Percentiles rank a stretch among this genome's conserved stretches.
These are phyloP conservation scores for Podila epigama DNA, from an alignment of 192 early-diverging fungal species.

Conservation along the genomic window DNA sequence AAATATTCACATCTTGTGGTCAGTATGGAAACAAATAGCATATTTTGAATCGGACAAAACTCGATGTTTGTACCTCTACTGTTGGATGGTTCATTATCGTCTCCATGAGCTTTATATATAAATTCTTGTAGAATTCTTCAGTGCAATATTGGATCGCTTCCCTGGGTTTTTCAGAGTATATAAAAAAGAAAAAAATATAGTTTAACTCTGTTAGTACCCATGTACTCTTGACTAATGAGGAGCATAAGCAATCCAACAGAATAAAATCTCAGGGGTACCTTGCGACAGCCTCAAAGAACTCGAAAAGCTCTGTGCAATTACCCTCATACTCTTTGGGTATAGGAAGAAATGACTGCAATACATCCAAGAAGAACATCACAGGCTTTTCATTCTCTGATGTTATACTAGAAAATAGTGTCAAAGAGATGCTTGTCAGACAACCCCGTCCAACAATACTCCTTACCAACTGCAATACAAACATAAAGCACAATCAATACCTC, in stretches of 20 bases:
- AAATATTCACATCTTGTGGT: too few relatives aligned
- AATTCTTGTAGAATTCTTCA: constrained; percentile 6
- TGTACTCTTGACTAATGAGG: not conserved
- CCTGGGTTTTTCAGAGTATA: not conserved
- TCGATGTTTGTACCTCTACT: constrained; percentile 16
- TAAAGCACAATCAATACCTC: not conserved
- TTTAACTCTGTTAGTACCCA: not conserved
- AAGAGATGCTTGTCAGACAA: not conserved
- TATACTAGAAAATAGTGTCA: not conserved
- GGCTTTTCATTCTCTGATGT: not conserved
- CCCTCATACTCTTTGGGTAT: constrained; percentile 35
- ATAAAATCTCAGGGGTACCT: not conserved
- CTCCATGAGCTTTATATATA: constrained; percentile 27
- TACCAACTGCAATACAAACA: not conserved
- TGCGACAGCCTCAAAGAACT: constrained; percentile 36
- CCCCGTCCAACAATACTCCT: not conserved
- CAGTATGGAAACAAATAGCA: not conserved
- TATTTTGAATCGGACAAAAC: not conserved
- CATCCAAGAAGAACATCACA: constrained; percentile 43
- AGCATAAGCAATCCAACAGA: not conserved
- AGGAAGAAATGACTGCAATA: constrained; percentile 39
- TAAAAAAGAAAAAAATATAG: not conserved
- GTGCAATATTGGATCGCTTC: constrained; percentile 22
- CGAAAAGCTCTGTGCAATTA: constrained; percentile 42
- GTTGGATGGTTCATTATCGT: constrained; percentile 27